These are phyloP conservation scores for Aspergillus fumigatus DNA, from an alignment of 2,329 filamentous ascomycete species.

Conservation along the genomic window DNA sequence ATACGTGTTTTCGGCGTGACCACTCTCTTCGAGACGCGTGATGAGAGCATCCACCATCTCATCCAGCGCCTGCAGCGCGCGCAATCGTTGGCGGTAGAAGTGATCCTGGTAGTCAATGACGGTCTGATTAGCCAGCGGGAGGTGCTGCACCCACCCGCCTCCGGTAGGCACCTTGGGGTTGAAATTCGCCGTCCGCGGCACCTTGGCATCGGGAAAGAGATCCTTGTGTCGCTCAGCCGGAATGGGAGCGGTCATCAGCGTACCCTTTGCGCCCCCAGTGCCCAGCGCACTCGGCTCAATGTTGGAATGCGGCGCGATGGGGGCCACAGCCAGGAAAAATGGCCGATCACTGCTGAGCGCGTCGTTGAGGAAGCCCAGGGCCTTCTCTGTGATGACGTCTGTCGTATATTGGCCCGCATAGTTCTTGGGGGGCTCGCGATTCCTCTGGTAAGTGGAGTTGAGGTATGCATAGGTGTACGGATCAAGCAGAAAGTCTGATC, in stretches of 20 bases:
- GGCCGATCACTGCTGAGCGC: constrained; percentile 50
- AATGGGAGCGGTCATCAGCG: constrained; percentile 48
- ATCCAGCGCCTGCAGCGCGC: constrained; percentile 51
- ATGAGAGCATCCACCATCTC: constrained; percentile 50
- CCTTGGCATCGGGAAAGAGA: constrained; percentile 55
- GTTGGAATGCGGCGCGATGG: constrained; percentile 63
- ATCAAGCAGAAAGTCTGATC: constrained; percentile 37
- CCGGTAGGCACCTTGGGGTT: constrained; percentile 53
- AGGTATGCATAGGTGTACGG: constrained; percentile 58
- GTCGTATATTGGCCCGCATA: constrained; percentile 51
- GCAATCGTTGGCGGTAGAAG: constrained; percentile 49
- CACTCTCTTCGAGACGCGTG: constrained; percentile 36
- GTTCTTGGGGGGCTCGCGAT: constrained; percentile 50
- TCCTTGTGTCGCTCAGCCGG: constrained; percentile 58
- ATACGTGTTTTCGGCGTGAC: constrained; percentile 51
- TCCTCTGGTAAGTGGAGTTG: constrained; percentile 57
- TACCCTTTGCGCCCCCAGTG: constrained; percentile 12
- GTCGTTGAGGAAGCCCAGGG: constrained; percentile 55
- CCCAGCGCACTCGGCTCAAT: constrained; percentile 35
- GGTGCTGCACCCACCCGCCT: constrained; percentile 43
- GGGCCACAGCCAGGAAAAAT: constrained; percentile 64
- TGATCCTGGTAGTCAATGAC: constrained; percentile 50
- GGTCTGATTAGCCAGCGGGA: constrained; percentile 43
- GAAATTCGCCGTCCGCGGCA: constrained; percentile 62
- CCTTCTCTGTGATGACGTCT: constrained; percentile 56